phyloP scores from a whole-genome alignment of 1,139 yeast species.

The Geotrichum cucujoidarum region DNA sequence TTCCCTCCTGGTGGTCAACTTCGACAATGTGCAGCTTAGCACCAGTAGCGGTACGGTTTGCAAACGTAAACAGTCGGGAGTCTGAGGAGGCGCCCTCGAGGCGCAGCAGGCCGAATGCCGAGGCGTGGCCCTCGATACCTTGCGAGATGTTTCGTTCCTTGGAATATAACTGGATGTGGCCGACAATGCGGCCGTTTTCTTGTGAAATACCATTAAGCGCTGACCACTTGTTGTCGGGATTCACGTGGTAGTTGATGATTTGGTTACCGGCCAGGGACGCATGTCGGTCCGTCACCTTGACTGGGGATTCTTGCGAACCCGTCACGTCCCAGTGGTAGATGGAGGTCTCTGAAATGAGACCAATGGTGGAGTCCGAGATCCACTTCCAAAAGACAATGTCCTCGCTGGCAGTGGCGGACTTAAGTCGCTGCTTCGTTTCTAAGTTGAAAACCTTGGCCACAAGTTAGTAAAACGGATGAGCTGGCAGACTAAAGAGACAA shows the following conservation, averaged over 20 bases:
- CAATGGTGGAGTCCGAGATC: constrained; percentile 69
- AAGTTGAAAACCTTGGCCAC: constrained; percentile 62
- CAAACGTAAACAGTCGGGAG: constrained; percentile 81
- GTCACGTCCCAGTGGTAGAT: constrained; percentile 82
- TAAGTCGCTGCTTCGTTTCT: constrained; percentile 80
- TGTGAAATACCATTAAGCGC: constrained; percentile 94
- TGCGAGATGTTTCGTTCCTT: constrained; percentile 88
- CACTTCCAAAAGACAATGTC: constrained; percentile 96
- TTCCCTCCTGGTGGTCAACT: constrained; percentile 84
- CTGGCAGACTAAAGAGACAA: not conserved
- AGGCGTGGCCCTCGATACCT: constrained; percentile 97
- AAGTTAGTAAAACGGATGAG: not conserved
- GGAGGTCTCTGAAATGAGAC: constrained; percentile 74
- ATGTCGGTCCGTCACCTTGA: constrained; percentile 77
- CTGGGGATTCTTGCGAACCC: constrained; percentile 75
- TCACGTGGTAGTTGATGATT: constrained; percentile 85
- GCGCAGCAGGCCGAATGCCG: constrained; percentile 73
- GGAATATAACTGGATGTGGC: constrained; percentile 90
- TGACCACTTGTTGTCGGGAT: constrained; percentile 81
- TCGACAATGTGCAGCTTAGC: constrained; percentile 90
- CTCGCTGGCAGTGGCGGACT: constrained; percentile 79
- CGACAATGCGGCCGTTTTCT: constrained; percentile 91
- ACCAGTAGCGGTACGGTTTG: constrained; percentile 78
- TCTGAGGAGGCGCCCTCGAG: constrained; percentile 70
- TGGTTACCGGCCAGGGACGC: constrained; percentile 74